Evolutionary conservation across 805 yeast species (phyloP).

Genomic region (Wickerhamiella galacta): DNA sequence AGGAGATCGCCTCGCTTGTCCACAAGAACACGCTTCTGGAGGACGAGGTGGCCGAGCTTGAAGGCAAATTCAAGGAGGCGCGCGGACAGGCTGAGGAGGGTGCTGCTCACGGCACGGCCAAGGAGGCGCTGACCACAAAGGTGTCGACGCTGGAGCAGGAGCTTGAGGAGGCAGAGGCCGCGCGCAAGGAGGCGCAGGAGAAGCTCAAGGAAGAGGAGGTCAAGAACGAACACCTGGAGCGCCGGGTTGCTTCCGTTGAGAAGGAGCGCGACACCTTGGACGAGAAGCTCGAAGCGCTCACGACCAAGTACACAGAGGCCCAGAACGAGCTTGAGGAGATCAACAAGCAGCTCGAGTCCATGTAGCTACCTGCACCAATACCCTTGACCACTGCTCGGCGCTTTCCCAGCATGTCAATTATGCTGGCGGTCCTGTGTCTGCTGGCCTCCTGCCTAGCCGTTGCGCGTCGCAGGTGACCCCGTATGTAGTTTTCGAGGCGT

Average conservation of each 20-base stretch:
- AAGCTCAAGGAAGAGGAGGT: slow-evolving; percentile 90
- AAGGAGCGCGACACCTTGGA: slow-evolving; percentile 84
- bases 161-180: slow-evolving; percentile 76
- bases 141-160: slow-evolving; percentile 78
- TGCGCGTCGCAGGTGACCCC: no score
- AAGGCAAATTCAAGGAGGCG: slow-evolving; percentile 52
- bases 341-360: slow-evolving; percentile 78
- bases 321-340: slow-evolving; percentile 93
- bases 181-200: slow-evolving; percentile 82
- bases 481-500: no score
- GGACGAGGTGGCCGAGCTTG: slow-evolving; percentile 54
- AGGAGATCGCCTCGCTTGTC: slow-evolving; percentile 81
- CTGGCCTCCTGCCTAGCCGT: no score
- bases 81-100: slow-evolving; percentile 86
- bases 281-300: slow-evolving; percentile 75
- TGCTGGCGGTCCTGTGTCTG: no score
- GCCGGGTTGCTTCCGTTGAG: slow-evolving; percentile 83
- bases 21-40: slow-evolving; percentile 85
- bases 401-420: no score
- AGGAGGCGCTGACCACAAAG: slow-evolving; percentile 83
- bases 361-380: slow-evolving; percentile 15
- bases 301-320: slow-evolving; percentile 64
- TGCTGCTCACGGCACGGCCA: slow-evolving; percentile 69
- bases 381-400: no score
- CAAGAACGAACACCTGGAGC: slow-evolving; percentile 89